Evolutionary conservation across 352 stramenopile genomes (phyloP), one percentile per base, ranked within the genome.

Genomic region (Globisporangium megalacanthum): DNA sequence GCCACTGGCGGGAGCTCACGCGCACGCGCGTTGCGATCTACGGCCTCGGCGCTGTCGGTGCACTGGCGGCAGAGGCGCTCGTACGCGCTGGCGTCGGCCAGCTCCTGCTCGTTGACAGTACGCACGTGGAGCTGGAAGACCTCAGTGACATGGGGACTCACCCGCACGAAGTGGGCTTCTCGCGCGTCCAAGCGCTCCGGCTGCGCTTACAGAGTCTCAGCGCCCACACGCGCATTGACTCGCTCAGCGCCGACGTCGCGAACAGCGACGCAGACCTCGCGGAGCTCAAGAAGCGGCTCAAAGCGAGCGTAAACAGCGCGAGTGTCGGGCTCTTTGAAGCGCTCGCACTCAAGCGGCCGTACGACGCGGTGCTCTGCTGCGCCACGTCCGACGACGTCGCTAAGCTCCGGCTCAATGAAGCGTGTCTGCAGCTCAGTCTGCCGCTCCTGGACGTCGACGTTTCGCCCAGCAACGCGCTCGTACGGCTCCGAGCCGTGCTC

Each of bases 341-440:
- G 42, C 63, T 77, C 14, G 64, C 66, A 39, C 66, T 73, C 42
- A 71, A 72, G 56, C 61, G 61, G 9, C 72, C 72, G 36, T 77
- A 73, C 47, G 72, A 80, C 54, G 61, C 56, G 22, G 58, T 80
- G 42, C 42, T 80, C 13, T 77, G 62, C 42, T 77, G 69, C 49
- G 47, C 55, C 35, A 33, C 62, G 13, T 60, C 64, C 6, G 62
- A 72, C 49, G 69, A 66, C 15, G 60, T 13, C 5, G 58, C 61
- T 15, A 61, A 59, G 54, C 33, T 64, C 7, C 55, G 52, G 2
- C 49, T 80, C 31, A 74, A 80, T 42, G 29, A 61, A 36, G 57
- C 75, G 37, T 77, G 69, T 42, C 50, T 80, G n/a, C 66, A 80
- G 52, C 72, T 80, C 47, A 77, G 72, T 41, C 60, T 80, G 31